Percentiles rank a stretch among this genome's conserved stretches.
These are phyloP conservation scores for Colletotrichum neosansevieriae DNA, from an alignment of 2,329 filamentous ascomycete genomes.

Conservation along the genomic window DNA sequence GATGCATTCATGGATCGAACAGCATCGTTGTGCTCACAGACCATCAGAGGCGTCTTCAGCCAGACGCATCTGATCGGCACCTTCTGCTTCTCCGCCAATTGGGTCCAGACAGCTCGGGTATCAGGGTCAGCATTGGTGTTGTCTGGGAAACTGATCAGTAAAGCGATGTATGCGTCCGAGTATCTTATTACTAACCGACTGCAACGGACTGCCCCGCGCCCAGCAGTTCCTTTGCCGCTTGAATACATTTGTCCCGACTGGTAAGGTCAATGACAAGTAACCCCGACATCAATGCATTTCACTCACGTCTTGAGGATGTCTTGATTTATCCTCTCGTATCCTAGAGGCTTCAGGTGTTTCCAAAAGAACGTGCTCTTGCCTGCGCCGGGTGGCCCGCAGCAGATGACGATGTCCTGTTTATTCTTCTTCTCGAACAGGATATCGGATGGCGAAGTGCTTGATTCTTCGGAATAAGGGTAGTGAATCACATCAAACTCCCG, in stretches of 20 bases:
- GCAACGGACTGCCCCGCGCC: constrained; percentile 76
- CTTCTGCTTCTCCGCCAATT: constrained; percentile 75
- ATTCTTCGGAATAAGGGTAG: constrained; percentile 59
- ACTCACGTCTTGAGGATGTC: constrained; percentile 79
- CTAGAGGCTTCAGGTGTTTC: constrained; percentile 79
- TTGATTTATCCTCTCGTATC: constrained; percentile 90
- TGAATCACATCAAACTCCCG: constrained; percentile 78
- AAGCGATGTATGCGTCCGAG: too few relatives aligned
- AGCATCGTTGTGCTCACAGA: constrained; percentile 88
- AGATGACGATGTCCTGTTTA: constrained; percentile 80
- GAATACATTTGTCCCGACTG: constrained; percentile 74
- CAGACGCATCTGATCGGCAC: constrained; percentile 87
- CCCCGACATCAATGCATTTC: accelerated
- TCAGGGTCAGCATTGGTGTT: constrained; percentile 93
- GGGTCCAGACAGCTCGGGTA: constrained; percentile 82
- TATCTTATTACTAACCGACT: constrained; percentile 73
- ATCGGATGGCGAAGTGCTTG: constrained; percentile 42
- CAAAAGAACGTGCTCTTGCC: constrained; percentile 95
- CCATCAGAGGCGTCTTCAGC: constrained; percentile 77
- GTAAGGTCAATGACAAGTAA: background rate
- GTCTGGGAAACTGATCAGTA: constrained; percentile 64
- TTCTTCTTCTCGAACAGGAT: constrained; percentile 71
- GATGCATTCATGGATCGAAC: constrained; percentile 76
- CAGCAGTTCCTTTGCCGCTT: constrained; percentile 76
- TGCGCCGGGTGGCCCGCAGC: constrained; percentile 88